Percentiles rank a stretch among this genome's conserved stretches.
These are phyloP conservation scores for Triticum monococcum DNA, from an alignment of 176 grass and related monocot species.

Conservation along the genomic window DNA sequence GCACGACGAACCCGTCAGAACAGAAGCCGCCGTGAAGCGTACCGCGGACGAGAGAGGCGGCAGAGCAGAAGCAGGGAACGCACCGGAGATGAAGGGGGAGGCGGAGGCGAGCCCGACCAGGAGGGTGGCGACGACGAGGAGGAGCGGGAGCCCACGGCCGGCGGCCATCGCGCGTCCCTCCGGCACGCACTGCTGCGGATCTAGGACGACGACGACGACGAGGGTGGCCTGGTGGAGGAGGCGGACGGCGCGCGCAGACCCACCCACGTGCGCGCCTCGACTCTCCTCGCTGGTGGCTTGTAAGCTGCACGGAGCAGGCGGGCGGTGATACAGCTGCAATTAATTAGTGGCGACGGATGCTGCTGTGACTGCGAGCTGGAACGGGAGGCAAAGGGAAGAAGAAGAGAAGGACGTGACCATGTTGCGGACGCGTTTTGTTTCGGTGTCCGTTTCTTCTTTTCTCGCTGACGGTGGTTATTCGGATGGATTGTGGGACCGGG, in stretches of 20 bases:
- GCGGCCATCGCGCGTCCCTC: slow-evolving; percentile 18
- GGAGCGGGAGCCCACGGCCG: neutral
- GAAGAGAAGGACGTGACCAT: neutral
- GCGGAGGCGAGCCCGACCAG: slow-evolving; percentile 31
- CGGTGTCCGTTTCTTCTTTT: too few species aligned
- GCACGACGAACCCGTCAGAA: slow-evolving; percentile 21
- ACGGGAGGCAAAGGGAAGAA: neutral
- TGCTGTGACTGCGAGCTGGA: neutral
- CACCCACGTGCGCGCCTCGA: slow-evolving; percentile 31
- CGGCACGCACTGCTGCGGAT: slow-evolving; percentile 2
- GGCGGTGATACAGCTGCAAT: neutral
- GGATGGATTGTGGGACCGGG: too few species aligned
- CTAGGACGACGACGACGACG: neutral
- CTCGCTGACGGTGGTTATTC: neutral
- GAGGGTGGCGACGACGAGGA: slow-evolving; percentile 12
- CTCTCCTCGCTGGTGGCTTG: slow-evolving; percentile 22
- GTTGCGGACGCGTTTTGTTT: neutral
- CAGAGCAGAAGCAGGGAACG: neutral
- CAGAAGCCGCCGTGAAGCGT: neutral
- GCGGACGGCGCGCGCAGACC: slow-evolving; percentile 1
- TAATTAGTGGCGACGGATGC: slow-evolving; percentile 25
- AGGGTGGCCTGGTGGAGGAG: neutral
- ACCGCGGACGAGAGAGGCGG: neutral
- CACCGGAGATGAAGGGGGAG: slow-evolving; percentile 38
- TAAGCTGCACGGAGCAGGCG: neutral